A percentile compares a stretch with the other conserved stretches of the same genome.
Conservation (phyloP, 1,284 basidiomycete genomes). For the Anthracocystis setariae region DNA sequence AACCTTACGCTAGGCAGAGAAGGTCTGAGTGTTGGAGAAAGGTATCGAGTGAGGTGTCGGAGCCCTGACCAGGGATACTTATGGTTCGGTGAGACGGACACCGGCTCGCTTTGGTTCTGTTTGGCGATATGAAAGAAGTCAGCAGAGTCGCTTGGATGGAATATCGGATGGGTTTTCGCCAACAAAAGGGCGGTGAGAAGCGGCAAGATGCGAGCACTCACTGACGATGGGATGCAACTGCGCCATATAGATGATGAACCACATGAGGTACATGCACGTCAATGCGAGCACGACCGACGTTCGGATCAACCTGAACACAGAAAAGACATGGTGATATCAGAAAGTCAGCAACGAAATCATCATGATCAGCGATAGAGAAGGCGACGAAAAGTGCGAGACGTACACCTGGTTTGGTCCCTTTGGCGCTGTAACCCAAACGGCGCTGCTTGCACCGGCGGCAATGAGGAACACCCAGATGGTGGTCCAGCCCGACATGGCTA, state of each 20-base stretch:
- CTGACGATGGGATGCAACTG: slow-evolving; percentile 67
- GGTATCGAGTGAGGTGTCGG: slow-evolving; percentile 6
- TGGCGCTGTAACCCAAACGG: slow-evolving; percentile 57
- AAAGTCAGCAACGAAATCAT: not conserved
- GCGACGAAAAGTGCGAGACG: slow-evolving; percentile 12
- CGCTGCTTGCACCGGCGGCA: slow-evolving; percentile 49
- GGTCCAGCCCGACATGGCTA: slow-evolving; percentile 65
- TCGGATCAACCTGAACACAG: slow-evolving; percentile 57
- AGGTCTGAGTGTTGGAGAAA: slow-evolving; percentile 4
- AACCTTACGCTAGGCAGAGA: not conserved
- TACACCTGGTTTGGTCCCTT: slow-evolving; percentile 68
- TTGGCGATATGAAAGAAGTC: not conserved
- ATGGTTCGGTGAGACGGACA: slow-evolving; percentile 57
- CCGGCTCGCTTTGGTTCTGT: slow-evolving; percentile 61
- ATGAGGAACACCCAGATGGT: slow-evolving; percentile 61
- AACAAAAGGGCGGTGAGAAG: not conserved
- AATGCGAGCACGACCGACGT: slow-evolving; percentile 58
- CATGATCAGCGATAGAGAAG: not conserved
- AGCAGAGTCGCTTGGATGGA: not conserved
- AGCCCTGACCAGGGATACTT: not conserved
- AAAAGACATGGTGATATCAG: too few species aligned
- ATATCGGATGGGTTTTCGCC: not conserved
- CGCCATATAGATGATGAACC: slow-evolving; percentile 67
- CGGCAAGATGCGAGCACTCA: slow-evolving; percentile 37
- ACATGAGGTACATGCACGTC: slow-evolving; percentile 67